These are phyloP conservation scores for Arthrobotrys megalospora DNA, from an alignment of 2,329 filamentous ascomycete genomes.

Conservation along the genomic window DNA sequence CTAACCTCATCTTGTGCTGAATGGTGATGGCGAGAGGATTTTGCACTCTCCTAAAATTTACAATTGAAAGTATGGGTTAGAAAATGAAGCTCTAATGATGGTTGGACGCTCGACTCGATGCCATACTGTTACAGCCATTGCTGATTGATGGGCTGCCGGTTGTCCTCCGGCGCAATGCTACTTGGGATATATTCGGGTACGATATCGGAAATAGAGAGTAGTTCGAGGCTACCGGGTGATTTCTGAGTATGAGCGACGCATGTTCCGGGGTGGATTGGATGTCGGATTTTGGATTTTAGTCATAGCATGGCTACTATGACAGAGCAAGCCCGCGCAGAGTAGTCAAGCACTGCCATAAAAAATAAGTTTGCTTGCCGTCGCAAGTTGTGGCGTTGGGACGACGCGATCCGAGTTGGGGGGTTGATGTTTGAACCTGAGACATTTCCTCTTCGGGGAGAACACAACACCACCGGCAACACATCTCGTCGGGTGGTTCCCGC, in stretches of 20 bases:
- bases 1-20: constrained; percentile 48
- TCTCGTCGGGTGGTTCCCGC: constrained; percentile 20
- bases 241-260: constrained; percentile 7
- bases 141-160: constrained; percentile 3
- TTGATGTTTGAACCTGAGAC: constrained; percentile 1
- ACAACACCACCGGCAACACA: constrained; percentile 34
- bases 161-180: neutral
- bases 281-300: constrained; percentile 5
- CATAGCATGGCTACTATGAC: constrained; percentile 1
- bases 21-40: constrained; percentile 25
- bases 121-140: constrained; percentile 27
- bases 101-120: neutral
- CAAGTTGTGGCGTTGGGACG: constrained; percentile 10
- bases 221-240: constrained; percentile 7
- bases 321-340: neutral
- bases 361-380: constrained; percentile 1
- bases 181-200: constrained; percentile 1
- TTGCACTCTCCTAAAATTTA: constrained; percentile 31
- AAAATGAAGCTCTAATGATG: neutral
- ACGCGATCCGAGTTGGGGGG: constrained; percentile 2
- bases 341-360: neutral
- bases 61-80: constrained; percentile 16
- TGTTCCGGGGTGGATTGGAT: neutral
- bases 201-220: neutral
- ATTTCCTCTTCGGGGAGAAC: constrained; percentile 27